Base-by-base conservation (phyloP, 148 eudicot genomes). In the Chenopodium berlandieri region DNA sequence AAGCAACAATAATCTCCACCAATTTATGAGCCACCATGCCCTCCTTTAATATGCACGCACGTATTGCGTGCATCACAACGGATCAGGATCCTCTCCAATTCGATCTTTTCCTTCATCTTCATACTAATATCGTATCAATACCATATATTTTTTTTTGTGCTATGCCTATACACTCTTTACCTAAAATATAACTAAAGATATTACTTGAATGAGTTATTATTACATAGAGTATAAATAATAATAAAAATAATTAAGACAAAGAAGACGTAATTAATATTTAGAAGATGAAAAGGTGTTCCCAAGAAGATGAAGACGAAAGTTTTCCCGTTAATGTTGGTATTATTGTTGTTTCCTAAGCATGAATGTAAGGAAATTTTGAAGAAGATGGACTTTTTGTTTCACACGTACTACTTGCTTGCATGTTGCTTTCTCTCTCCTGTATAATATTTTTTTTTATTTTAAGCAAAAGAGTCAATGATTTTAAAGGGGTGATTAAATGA, bases 221-320 rank as follows among this genome's bases (percentile, higher is more conserved):
- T 40, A 40, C 44, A 40, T 6, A 40, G 5, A 34, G 37, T 40
- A 40, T 40, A 40, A 40, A 40, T 40, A 40, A 40, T 40, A 37
- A 37, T 5, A 5, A 40, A 40, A 6, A 40, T 4, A 40, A 40
- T 40, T 40, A 40, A 40, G 8, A 40, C 44, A 6, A 6, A 40
- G 44, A 40, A 40, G 44, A 40, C 6, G 44, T 40, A 40, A 40
- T 40, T 40, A 40, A 16, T 56, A 17, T 16, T 56, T 60, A 76
- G 79, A 77, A 66, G 50, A 68, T 9, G 50, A 56, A 80, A 78
- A 81, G 79, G 68, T 70, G 78, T 83, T 85, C 72, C 87, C 82
- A 75, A 85, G 85, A 85, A 85, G 85, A 84, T 23, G 85, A 87
- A 9, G 75, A 68, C 75, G 84, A 85, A 17, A 81, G 77, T 46